Percentiles rank a stretch among this genome's conserved stretches.
Conservation (phyloP, 768 basidiomycete species). For the Suillus plorans region DNA sequence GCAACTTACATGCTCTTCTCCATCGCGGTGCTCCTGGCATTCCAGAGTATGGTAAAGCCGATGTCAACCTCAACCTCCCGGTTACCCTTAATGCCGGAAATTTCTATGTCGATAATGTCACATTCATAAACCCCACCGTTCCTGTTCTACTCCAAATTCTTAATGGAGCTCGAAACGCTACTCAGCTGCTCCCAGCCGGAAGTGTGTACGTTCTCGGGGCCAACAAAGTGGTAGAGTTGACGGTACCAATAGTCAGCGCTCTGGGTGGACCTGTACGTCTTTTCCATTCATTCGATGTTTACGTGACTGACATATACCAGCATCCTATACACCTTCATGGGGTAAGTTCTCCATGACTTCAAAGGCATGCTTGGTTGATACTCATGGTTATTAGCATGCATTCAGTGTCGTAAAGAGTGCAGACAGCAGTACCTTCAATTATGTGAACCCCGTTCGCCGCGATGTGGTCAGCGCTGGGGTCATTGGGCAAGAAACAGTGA, state of each 20-base stretch:
- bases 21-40: slow-evolving; percentile 38
- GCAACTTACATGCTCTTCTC: slow-evolving; percentile 22
- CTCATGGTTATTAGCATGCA: slow-evolving; percentile 31
- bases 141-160: slow-evolving; percentile 26
- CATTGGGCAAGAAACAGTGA: neutral
- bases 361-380: neutral
- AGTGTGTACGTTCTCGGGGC: slow-evolving; percentile 22
- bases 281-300: neutral
- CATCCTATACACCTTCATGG: slow-evolving; percentile 49
- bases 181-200: slow-evolving; percentile 24
- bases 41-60: slow-evolving; percentile 38
- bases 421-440: slow-evolving; percentile 14
- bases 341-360: slow-evolving; percentile 19
- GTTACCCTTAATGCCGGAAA: slow-evolving; percentile 5
- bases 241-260: slow-evolving; percentile 8
- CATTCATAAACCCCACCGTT: slow-evolving; percentile 28
- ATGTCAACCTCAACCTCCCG: slow-evolving; percentile 32
- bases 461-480: neutral
- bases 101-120: slow-evolving; percentile 14
- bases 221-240: slow-evolving; percentile 28
- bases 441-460: neutral
- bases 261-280: slow-evolving; percentile 3
- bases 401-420: slow-evolving; percentile 47
- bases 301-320: slow-evolving; percentile 11
- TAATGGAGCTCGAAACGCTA: slow-evolving; percentile 35